Base-by-base conservation (phyloP, 2,329 filamentous ascomycete genomes). In the Drechslera avenae region DNA sequence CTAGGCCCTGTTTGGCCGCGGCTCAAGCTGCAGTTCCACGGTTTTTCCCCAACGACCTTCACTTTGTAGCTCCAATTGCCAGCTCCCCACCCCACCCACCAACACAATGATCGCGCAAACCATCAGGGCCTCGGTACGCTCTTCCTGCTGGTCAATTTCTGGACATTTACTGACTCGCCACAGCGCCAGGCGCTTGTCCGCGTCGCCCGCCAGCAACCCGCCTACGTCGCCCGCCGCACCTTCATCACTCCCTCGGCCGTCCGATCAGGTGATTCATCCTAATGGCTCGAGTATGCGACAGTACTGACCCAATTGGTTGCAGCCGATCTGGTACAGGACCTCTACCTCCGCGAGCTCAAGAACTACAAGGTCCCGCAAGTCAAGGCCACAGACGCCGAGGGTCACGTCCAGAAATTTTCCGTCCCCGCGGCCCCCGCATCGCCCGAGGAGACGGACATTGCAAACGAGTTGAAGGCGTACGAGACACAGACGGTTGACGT, bases 311-410 rank as follows among this genome's bases (percentile, higher is more conserved):
- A 66, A 71, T 69, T 69, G 67, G 62, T 49, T 60, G 31, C 73
- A 97, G 94, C 90, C 86, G 94, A 99, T 78, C 86, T 96, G 71
- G 90, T 99, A 69, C 94, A 97, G 80, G 93, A 97, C 76, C 85
- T 99, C 73, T 99, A 99, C 84, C 86, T 99, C 68, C 89, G 88
- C 77, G 92, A 97, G 80, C 86, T 99, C 74, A 94, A 93, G 81
- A 85, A 86, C 78, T 97, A 96, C 88, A 97, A 97, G 85, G 81
- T 87, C 60, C 81, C 89, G 50, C 81, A 86, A 64, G 75, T 93
- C 79, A 96, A 97, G 83, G 83, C 91, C 60, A 85, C 85, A 69
- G 94, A 97, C 73, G 82, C 92, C 73, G 88, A 93, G 67, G 92
- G 90, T 74, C 89, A 96, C 68, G 94, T 97, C 68, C 89, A 94